Conservation (phyloP, 768 basidiomycete species). For the Agrocybe pediades region DNA sequence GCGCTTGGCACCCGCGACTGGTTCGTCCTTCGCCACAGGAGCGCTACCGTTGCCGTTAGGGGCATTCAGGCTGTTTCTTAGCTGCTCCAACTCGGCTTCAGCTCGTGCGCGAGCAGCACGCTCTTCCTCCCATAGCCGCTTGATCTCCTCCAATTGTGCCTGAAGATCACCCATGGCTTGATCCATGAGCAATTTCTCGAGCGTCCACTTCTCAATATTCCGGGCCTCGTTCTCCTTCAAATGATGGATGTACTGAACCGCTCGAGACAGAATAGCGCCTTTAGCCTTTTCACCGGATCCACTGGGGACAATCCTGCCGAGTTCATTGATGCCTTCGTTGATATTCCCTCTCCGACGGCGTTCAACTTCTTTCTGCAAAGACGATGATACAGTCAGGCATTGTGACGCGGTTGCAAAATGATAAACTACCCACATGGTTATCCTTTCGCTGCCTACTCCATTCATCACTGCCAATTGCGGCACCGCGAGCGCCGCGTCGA, state of each 20-base stretch:
- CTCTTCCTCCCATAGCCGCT: constrained; percentile 83
- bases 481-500: constrained; percentile 54
- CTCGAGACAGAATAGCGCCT: constrained; percentile 83
- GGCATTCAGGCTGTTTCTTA: constrained; percentile 39
- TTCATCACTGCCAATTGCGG: constrained; percentile 73
- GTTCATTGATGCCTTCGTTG: constrained; percentile 93
- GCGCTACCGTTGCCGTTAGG: not conserved
- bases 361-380: constrained; percentile 92
- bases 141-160: constrained; percentile 80
- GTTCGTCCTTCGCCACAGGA: constrained; percentile 20
- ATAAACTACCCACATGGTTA: constrained; percentile 62
- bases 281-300: constrained; percentile 89
- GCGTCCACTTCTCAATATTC: constrained; percentile 92
- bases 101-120: constrained; percentile 56
- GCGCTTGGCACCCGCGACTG: constrained; percentile 29
- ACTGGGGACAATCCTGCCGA: constrained; percentile 86
- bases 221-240: constrained; percentile 89
- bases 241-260: constrained; percentile 90
- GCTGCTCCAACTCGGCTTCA: constrained; percentile 64
- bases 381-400: constrained; percentile 2
- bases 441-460: constrained; percentile 83
- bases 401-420: not conserved
- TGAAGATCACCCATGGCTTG: constrained; percentile 89
- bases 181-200: constrained; percentile 91
- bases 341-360: constrained; percentile 93